Evolutionary conservation across 2,329 filamentous ascomycete species (phyloP).

Genomic region (Beauveria medogensis): DNA sequence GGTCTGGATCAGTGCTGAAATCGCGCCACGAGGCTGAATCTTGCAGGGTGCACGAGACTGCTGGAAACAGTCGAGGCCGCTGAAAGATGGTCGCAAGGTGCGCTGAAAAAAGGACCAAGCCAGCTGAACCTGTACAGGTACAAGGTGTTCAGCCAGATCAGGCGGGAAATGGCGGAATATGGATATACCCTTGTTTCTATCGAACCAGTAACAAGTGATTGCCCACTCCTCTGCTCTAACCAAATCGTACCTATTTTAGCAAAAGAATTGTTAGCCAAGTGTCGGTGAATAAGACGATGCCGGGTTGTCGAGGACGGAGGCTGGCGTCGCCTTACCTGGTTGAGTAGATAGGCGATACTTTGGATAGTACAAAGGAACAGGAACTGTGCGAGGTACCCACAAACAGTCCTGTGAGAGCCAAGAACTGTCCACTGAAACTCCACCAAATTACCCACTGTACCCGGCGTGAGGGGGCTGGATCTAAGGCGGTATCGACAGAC

Average conservation of each 20-base stretch:
- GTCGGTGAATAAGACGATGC: slow-evolving; percentile 2
- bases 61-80: neutral
- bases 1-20: neutral
- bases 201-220: neutral
- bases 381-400: neutral
- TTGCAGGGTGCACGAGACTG: neutral
- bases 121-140: neutral
- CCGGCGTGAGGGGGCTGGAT: neutral
- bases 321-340: neutral
- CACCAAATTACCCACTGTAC: neutral
- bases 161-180: slow-evolving; percentile 3
- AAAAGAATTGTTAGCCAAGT: neutral
- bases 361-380: too few relatives aligned
- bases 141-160: neutral
- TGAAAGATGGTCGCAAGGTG: neutral
- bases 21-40: neutral
- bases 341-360: neutral
- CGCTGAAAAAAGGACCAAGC: neutral
- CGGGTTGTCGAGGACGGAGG: neutral
- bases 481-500: slow-evolving; percentile 1
- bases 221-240: neutral
- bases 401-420: neutral
- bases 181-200: neutral
- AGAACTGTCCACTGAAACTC: neutral
- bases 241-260: neutral